Evolutionary conservation across 1,284 basidiomycete species (phyloP), one percentile per base, ranked within the genome.

Genomic region (Heterobasidion occidentale): DNA sequence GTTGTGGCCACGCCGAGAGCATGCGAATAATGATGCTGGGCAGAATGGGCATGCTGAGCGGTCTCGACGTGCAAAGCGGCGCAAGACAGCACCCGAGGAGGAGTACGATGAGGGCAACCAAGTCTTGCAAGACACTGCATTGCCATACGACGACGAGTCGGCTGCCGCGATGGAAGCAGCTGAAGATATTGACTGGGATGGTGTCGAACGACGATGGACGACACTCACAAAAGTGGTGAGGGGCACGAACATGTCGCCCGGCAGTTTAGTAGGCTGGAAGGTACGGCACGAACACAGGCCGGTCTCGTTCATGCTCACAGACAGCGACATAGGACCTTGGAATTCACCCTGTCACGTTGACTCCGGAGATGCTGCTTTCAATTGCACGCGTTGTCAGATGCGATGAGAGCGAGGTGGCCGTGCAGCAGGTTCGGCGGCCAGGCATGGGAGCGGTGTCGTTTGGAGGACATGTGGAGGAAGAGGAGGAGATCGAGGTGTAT

Each of bases 211-310:
- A 33, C 59, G 62, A 0, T 83, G 77, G 76, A 73, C 73, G 1
- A 62, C 61, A 0, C 67, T 73, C 52, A 44, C 61, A 7, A 65
- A 64, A 27, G 60, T 81, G 33, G 63, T 58, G 0, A 62, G 67
- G 33, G 49, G 61, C 15, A 65, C 66, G 3, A 68, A 75, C 56
- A 54, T 82, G 17, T 51, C 54, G 4, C 54, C 65, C 17, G 79
- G 75, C 0, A 58, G 54, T 8, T 53, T 77, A 0, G 67, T 83
- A 46, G 79, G 74, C 0, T 83, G 81, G 80, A 81, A 79, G 76
- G 83, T 81, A 56, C 15, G 74, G 44, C 36, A 19, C 35, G 9
- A 5, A 27, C 4, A 27, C 4, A 27, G 27, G 27, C 27, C 27
- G 5, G 2, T 27, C 27, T 45, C 19, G 7, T 20, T 20, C 15